Percentiles rank a stretch among this genome's conserved stretches.
These are phyloP conservation scores for Neolecta irregularis DNA, from an alignment of 1,139 yeast species.

Conservation along the genomic window DNA sequence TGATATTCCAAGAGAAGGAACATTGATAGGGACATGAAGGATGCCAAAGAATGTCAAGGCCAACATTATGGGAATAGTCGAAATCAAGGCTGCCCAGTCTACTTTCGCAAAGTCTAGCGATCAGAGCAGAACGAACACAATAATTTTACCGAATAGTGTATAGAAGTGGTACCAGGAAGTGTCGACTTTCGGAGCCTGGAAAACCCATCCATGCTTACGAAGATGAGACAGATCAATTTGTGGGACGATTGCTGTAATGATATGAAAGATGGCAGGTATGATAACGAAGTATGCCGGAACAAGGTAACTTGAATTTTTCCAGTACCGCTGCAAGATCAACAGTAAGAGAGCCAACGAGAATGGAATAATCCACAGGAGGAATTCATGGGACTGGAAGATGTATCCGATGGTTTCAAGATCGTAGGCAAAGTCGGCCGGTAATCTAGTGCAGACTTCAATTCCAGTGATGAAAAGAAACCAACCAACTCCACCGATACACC, in stretches of 20 bases:
- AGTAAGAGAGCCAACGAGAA: constrained; percentile 40
- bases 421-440: constrained; percentile 59
- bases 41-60: constrained; percentile 93
- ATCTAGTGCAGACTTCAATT: constrained; percentile 68
- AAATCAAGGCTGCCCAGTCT: constrained; percentile 52
- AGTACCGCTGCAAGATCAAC: constrained; percentile 42
- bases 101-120: constrained; percentile 43
- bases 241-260: constrained; percentile 50
- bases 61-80: constrained; percentile 79
- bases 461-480: constrained; percentile 83
- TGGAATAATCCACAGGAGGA: constrained; percentile 64
- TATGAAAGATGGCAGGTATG: constrained; percentile 55
- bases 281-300: constrained; percentile 68
- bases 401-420: constrained; percentile 32
- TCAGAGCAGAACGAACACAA: neutral
- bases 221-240: constrained; percentile 44
- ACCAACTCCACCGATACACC: constrained; percentile 98
- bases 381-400: constrained; percentile 23
- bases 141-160: constrained; percentile 45
- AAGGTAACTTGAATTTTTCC: no score
- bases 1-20: constrained; percentile 89
- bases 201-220: constrained; percentile 72
- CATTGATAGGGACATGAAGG: constrained; percentile 90
- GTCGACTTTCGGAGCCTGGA: constrained; percentile 43
- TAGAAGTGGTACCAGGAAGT: constrained; percentile 88